Evolutionary conservation across 148 eudicot species (phyloP).

Genomic region (Chenopodium suecicum): DNA sequence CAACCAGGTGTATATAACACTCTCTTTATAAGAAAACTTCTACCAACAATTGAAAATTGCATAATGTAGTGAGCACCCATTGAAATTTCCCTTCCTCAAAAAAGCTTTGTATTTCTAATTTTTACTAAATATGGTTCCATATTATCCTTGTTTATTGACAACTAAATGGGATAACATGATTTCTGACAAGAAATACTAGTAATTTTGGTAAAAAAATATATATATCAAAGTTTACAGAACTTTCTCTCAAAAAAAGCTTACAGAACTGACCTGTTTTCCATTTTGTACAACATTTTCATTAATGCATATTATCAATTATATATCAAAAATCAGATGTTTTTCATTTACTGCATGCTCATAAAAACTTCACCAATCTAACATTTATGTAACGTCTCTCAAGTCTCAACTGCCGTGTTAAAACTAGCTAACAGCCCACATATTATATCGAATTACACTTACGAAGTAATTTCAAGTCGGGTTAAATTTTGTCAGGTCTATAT

Average conservation of each 20-base stretch:
- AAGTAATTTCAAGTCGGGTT: background rate
- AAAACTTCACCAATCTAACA: background rate
- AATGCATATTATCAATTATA: background rate
- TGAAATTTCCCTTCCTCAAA: background rate
- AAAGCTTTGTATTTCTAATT: too few species aligned
- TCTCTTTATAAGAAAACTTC: background rate
- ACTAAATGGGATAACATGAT: too few species aligned
- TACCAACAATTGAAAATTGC: background rate
- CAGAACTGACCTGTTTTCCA: background rate
- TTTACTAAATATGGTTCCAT: too few species aligned
- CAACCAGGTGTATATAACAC: too few species aligned
- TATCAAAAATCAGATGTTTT: background rate
- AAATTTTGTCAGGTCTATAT: background rate
- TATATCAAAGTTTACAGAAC: background rate
- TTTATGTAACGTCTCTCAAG: background rate
- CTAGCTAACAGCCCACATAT: background rate
- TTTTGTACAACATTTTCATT: background rate
- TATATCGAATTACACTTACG: background rate
- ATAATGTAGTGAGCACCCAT: background rate
- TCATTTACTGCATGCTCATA: background rate
- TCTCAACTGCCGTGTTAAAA: too few species aligned
- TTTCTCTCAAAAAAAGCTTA: too few species aligned
- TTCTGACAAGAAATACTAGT: too few species aligned
- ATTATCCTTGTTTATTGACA: too few species aligned
- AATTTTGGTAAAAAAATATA: too few species aligned